A percentile compares a stretch with the other conserved stretches of the same genome.
These are phyloP conservation scores for Botrytis galanthina DNA, from an alignment of 2,329 filamentous ascomycete genomes.

Conservation along the genomic window DNA sequence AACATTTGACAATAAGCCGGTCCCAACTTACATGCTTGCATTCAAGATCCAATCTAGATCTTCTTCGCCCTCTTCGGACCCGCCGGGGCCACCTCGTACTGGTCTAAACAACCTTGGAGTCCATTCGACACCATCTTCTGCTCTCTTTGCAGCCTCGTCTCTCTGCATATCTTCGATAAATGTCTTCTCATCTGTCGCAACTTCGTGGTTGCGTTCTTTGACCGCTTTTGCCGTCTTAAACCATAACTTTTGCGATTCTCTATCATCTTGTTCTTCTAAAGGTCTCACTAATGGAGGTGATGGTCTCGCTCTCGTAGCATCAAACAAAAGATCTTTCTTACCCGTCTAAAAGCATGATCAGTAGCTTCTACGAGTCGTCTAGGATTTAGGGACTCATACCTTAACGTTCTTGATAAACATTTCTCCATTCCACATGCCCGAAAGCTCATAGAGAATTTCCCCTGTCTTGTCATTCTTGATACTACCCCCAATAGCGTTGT, in stretches of 20 bases:
- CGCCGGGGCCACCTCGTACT: conserved; percentile 68
- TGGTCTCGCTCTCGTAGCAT: conserved; percentile 75
- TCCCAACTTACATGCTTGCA: conserved; percentile 66
- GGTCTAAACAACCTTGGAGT: conserved; percentile 78
- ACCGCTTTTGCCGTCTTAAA: conserved; percentile 76
- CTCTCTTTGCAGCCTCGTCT: conserved; percentile 78
- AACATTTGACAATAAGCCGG: background rate
- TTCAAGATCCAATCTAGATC: conserved; percentile 95
- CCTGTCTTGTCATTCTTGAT: conserved; percentile 88
- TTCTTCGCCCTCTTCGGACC: conserved; percentile 76
- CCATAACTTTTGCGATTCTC: conserved; percentile 91
- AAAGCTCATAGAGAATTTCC: conserved; percentile 86
- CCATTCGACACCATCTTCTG: conserved; percentile 81
- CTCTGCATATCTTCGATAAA: conserved; percentile 91
- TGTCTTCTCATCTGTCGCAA: conserved; percentile 94
- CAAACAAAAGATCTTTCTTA: conserved; percentile 85
- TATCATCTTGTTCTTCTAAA: conserved; percentile 79
- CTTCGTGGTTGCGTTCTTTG: conserved; percentile 78
- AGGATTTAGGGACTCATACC: conserved; percentile 47
- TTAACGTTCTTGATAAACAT: conserved; percentile 86
- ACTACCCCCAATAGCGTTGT: conserved; percentile 89
- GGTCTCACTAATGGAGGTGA: conserved; percentile 72
- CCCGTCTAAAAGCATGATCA: conserved; percentile 62
- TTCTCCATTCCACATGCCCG: conserved; percentile 88
- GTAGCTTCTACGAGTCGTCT: background rate